A percentile compares a stretch with the other conserved stretches of the same genome.
Evolutionary conservation across 2,329 filamentous ascomycete species (phyloP).

Genomic region (Capronia coronata): DNA sequence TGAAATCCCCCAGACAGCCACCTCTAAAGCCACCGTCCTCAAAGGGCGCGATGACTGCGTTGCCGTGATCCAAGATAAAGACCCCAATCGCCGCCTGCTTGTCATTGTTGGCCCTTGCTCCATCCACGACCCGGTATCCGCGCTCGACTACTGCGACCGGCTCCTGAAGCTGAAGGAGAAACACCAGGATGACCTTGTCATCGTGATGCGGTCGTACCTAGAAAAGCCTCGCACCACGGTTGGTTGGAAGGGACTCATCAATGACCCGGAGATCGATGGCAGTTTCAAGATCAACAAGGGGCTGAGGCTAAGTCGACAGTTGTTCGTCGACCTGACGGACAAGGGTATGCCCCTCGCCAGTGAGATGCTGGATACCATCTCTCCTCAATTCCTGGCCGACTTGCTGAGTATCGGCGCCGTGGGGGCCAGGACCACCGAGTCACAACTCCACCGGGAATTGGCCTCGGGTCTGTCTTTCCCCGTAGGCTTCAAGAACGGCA

Average conservation of each 20-base stretch:
- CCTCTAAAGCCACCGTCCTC: slow-evolving; percentile 40
- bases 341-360: slow-evolving; percentile 89
- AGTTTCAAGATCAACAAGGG: slow-evolving; percentile 99
- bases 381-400: slow-evolving; percentile 93
- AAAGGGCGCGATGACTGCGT: slow-evolving; percentile 51
- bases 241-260: slow-evolving; percentile 98
- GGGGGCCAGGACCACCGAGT: slow-evolving; percentile 92
- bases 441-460: slow-evolving; percentile 90
- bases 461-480: slow-evolving; percentile 94
- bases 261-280: slow-evolving; percentile 95
- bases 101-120: slow-evolving; percentile 95
- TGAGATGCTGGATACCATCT: slow-evolving; percentile 99
- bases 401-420: slow-evolving; percentile 93
- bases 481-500: slow-evolving; percentile 99
- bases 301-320: slow-evolving; percentile 78
- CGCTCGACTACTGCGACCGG: slow-evolving; percentile 78
- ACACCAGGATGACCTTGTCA: slow-evolving; percentile 74
- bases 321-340: slow-evolving; percentile 84
- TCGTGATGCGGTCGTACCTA: slow-evolving; percentile 97
- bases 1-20: slow-evolving; percentile 61
- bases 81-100: slow-evolving; percentile 68
- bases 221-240: slow-evolving; percentile 98
- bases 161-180: slow-evolving; percentile 71
- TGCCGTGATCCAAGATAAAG: slow-evolving; percentile 64
- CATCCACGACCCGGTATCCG: slow-evolving; percentile 85